Conservation (phyloP, 345 rosid genomes). For the Citrus inodora region DNA sequence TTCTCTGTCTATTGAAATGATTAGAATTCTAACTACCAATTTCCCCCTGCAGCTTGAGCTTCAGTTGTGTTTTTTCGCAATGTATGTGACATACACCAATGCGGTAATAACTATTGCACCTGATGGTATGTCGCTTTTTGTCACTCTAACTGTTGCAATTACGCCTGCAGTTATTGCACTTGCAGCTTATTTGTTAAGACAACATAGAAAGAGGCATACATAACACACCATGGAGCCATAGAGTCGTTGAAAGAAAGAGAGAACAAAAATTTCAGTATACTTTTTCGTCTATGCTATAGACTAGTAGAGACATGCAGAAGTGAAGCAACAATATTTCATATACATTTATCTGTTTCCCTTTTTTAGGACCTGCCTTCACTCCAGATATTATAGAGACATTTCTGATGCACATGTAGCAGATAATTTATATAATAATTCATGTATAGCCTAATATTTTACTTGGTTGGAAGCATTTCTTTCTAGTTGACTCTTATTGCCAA, state of each 20-base stretch:
- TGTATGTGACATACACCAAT: slow-evolving; percentile 32
- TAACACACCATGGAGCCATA: background rate
- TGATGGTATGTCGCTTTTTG: slow-evolving; percentile 11
- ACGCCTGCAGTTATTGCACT: slow-evolving; percentile 15
- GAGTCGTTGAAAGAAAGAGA: background rate
- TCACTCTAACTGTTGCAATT: slow-evolving; percentile 22
- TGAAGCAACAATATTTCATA: background rate
- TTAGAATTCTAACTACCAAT: slow-evolving; percentile 36
- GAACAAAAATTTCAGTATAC: background rate
- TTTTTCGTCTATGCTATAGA: background rate
- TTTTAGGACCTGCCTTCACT: background rate
- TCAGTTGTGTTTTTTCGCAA: slow-evolving; percentile 35
- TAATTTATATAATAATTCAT: background rate
- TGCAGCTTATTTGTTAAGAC: background rate
- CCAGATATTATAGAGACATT: background rate
- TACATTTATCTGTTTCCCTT: background rate
- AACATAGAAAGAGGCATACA: background rate
- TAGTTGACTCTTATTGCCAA: background rate
- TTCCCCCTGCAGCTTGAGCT: slow-evolving; percentile 54
- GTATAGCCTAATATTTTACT: no score
- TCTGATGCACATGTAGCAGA: background rate
- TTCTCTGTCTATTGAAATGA: slow-evolving; percentile 38
- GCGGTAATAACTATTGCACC: slow-evolving; percentile 33
- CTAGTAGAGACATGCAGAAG: background rate
- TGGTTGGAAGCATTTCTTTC: background rate